Evolutionary conservation across 1,284 basidiomycete species (phyloP).

Genomic region (Coniophora puteana): DNA sequence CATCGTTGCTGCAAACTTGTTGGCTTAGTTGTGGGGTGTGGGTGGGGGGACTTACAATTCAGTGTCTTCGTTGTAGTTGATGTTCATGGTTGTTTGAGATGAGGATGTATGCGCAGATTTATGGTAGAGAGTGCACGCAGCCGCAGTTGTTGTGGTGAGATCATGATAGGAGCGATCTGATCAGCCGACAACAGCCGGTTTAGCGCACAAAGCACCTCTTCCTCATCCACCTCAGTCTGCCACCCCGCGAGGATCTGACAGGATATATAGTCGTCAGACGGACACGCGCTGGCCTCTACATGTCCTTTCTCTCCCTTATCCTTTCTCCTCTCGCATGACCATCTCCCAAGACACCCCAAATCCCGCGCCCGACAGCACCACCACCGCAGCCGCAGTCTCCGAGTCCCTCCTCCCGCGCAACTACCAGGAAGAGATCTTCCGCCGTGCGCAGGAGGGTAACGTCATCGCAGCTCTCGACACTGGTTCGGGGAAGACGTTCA

Average conservation of each 20-base stretch:
- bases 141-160: background rate
- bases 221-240: background rate
- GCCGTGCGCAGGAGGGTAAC: slow-evolving; percentile 65
- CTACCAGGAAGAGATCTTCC: slow-evolving; percentile 75
- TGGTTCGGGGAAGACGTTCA: slow-evolving; percentile 80
- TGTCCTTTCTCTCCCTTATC: background rate
- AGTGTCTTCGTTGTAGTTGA: slow-evolving; percentile 86
- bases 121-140: too few relatives aligned
- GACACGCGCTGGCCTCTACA: slow-evolving; percentile 11
- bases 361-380: too few relatives aligned
- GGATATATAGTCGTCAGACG: slow-evolving; percentile 19
- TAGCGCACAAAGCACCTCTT: background rate
- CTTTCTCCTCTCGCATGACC: slow-evolving; percentile 1
- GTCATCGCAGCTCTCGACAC: slow-evolving; percentile 78
- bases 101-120: slow-evolving; percentile 1
- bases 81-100: slow-evolving; percentile 41
- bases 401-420: slow-evolving; percentile 43
- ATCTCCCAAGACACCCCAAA: slow-evolving; percentile 3
- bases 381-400: slow-evolving; percentile 19
- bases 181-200: too few relatives aligned
- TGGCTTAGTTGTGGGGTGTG: slow-evolving; percentile 4
- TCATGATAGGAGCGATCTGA: too few relatives aligned
- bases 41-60: slow-evolving; percentile 69
- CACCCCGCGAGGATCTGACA: slow-evolving; percentile 3
- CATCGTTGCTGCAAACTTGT: slow-evolving; percentile 70